Evolutionary conservation across 2,329 filamentous ascomycete genomes (phyloP).

Genomic region (Grosmannia serpens): DNA sequence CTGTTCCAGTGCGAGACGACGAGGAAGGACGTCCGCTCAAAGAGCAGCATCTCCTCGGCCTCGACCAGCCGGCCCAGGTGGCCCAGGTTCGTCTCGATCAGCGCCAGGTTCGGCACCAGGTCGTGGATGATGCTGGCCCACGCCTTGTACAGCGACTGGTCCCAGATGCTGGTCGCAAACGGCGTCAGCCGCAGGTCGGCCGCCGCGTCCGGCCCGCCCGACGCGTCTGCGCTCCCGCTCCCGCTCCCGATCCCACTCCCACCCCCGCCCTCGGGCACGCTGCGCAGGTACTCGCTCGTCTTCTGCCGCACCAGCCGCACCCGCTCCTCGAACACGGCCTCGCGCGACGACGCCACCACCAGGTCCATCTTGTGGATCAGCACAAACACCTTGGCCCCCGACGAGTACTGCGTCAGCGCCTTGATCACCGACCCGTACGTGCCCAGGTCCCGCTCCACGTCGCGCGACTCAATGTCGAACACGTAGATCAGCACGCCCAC

Average conservation of each 20-base stretch:
- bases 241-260: not conserved
- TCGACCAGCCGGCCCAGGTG: constrained; percentile 77
- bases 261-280: constrained; percentile 21
- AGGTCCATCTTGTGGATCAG: constrained; percentile 99
- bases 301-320: constrained; percentile 66
- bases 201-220: constrained; percentile 14
- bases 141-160: constrained; percentile 93
- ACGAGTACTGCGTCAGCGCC: constrained; percentile 76
- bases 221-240: constrained; percentile 17
- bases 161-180: constrained; percentile 96
- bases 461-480: constrained; percentile 94
- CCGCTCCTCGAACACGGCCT: constrained; percentile 74
- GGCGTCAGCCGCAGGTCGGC: constrained; percentile 60
- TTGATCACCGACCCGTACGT: constrained; percentile 87
- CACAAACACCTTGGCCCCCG: constrained; percentile 75
- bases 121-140: constrained; percentile 98
- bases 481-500: constrained; percentile 98
- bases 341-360: constrained; percentile 67
- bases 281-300: constrained; percentile 44
- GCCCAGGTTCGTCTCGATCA: constrained; percentile 77
- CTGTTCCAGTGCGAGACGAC: constrained; percentile 90
- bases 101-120: constrained; percentile 82
- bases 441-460: constrained; percentile 84
- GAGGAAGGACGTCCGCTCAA: constrained; percentile 90
- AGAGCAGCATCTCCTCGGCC: constrained; percentile 86